Percentiles rank a stretch among this genome's conserved stretches.
Evolutionary conservation across 495 filamentous ascomycete species (phyloP).

Genomic region (Talaromyces stipitatus): DNA sequence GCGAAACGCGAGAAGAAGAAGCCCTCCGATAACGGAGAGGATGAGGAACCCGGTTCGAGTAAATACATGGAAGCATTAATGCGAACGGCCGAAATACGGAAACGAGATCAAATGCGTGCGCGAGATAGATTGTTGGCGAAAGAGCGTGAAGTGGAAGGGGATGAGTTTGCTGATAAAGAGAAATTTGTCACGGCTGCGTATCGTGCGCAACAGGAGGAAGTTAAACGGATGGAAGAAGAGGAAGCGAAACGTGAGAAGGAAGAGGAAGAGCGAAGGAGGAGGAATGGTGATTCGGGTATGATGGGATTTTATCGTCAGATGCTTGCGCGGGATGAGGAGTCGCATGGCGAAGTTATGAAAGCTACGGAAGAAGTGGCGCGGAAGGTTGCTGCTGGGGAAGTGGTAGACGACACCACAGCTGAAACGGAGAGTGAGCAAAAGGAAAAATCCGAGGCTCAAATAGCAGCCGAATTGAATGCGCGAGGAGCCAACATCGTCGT

Average conservation of each 20-base stretch:
- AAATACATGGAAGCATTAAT: constrained; percentile 81
- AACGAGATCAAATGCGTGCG: constrained; percentile 80
- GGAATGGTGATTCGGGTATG: constrained; percentile 66
- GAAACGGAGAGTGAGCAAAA: constrained; percentile 25
- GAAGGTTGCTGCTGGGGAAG: constrained; percentile 38
- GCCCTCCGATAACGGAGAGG: constrained; percentile 5
- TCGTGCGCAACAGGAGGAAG: constrained; percentile 84
- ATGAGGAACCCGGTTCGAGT: constrained; percentile 35
- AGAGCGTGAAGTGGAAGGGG: constrained; percentile 88
- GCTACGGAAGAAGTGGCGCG: constrained; percentile 59
- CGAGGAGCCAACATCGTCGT: constrained; percentile 60
- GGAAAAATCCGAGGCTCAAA: constrained; percentile 62
- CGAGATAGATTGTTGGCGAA: constrained; percentile 79
- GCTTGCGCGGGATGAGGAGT: constrained; percentile 66
- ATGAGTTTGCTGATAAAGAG: constrained; percentile 91
- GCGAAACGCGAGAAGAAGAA: constrained; percentile 23
- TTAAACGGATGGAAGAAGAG: constrained; percentile 69
- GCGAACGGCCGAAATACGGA: constrained; percentile 74
- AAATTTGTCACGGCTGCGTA: constrained; percentile 96
- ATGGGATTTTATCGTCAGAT: constrained; percentile 78
- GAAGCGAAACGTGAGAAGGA: constrained; percentile 63
- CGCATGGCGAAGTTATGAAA: constrained; percentile 62
- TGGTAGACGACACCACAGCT: constrained; percentile 10
- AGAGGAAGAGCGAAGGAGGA: constrained; percentile 53
- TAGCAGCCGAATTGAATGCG: constrained; percentile 66